Conservation (phyloP, 371 early-diverging fungal species). For the Polyrhizophydium stewartii region DNA sequence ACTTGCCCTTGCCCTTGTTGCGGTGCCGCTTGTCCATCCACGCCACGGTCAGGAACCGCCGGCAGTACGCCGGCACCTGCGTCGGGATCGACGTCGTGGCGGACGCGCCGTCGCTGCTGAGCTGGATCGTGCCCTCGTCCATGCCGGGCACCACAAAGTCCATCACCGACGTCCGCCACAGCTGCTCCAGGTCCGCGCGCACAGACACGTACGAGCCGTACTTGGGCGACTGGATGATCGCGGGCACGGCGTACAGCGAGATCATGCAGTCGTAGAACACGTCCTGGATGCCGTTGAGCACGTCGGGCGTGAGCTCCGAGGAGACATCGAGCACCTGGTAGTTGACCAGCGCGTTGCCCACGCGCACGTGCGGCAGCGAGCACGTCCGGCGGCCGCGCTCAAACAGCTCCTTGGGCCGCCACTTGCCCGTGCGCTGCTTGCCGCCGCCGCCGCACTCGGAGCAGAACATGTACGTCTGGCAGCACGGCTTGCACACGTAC, state of each 20-base stretch:
- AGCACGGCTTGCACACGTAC: constrained; percentile 30
- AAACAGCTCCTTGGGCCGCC: constrained; percentile 38
- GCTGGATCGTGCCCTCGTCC: too few species aligned
- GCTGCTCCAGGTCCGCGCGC: constrained; percentile 9
- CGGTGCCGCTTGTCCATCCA: constrained; percentile 41
- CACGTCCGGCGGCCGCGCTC: constrained; percentile 33
- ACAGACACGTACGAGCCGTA: constrained; percentile 5
- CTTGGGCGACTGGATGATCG: constrained; percentile 16
- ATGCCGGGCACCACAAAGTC: background rate
- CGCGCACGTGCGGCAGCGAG: constrained; percentile 38
- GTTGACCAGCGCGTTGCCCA: constrained; percentile 16
- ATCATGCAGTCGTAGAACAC: constrained; percentile 37
- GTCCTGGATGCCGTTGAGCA: constrained; percentile 27
- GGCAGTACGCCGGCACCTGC: constrained; percentile 10
- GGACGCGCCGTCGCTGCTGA: too few species aligned
- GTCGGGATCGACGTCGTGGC: constrained; percentile 16
- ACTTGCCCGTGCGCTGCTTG: constrained; percentile 40
- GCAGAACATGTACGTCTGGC: constrained; percentile 33
- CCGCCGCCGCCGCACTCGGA: constrained; percentile 47
- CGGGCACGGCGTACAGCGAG: constrained; percentile 30
- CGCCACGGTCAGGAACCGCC: constrained; percentile 31
- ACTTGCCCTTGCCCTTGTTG: constrained; percentile 24
- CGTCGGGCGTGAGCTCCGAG: constrained; percentile 6
- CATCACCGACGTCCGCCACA: constrained; percentile 13
- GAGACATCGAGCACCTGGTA: constrained; percentile 20